Base-by-base conservation (phyloP, 108 stramenopile species). In the Heterococcus sp. region DNA sequence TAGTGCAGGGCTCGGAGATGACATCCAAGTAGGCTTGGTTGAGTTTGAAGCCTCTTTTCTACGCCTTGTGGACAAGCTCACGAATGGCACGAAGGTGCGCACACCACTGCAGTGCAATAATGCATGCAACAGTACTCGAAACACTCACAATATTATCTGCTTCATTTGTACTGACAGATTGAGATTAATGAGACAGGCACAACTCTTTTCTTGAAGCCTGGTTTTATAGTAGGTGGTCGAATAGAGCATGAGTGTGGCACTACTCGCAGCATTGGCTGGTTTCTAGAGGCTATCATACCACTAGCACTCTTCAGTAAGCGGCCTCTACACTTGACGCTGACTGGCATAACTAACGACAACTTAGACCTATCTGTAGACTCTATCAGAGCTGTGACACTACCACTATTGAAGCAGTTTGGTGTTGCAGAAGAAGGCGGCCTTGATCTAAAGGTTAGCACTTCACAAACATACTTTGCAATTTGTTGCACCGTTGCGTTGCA, bases 171-270 rank as follows among this genome's bases (percentile, higher is more conserved):
- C 2, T 71, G 68, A 2, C 82, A 87, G 65, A 91, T 98, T 33
- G 96, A 97, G 79, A 99, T 99, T 87, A 98, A 99, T 83, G 91
- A 91, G 38, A 98, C 98, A 0, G 98, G 98, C 31, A 98, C 98
- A 30, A 92, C 92, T 73, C 81, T 99, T 2, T 82, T 93, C 65
- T 96, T 96, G 72, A 82, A 83, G 34, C 98, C 98, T 3, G 98
- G 98, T 32, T 88, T 95, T 37, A 72, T 99, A 75, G 58, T 91
- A 67, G 97, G 97, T 5, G 98, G 98, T 29, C 78, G 86, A 1
- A 73, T 94, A 2, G 85, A 89, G 46, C 97, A 99, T 87, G 90
- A 92, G 58, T 97, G 97, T 88, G 84, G 82, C 85, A 92, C 29
- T 68, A 87, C 38, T 65, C 92, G 76, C 88, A 90, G 66, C 3